Evolutionary conservation across 306 rosid species (phyloP), one percentile per base, ranked within the genome.

Genomic region (Pyrus communis): DNA sequence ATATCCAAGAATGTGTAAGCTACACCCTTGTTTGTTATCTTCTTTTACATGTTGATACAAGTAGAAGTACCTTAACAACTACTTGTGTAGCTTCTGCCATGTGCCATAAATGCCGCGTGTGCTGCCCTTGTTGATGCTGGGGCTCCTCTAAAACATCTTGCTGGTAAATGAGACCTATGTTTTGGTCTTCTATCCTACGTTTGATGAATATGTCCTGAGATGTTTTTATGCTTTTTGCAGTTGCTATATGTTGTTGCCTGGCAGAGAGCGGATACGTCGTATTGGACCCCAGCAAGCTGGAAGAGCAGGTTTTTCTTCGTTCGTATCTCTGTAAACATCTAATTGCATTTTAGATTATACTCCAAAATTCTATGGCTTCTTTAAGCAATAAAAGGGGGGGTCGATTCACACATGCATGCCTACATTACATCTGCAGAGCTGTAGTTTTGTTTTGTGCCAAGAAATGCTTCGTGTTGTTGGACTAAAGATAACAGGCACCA

Each of bases 111-210:
- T 84, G 96, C 97, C 7, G 90, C 97, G 69, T 90, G 98, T 25
- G 96, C 97, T 80, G 96, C 98, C 28, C 88, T 92, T 69, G 93
- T 95, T 12, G 97, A 92, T 84, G 96, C 96, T 7, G 97, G 97
- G 86, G 88, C 92, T 78, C 97, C 98, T 72, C 84, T 95, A 23
- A 92, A 84, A 73, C 96, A 95, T 87, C 97, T 95, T 80, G 95
- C 97, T 71, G 97, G 98, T 95, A 92, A 82, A 77, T 28, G 59
- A 76, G 58, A 76, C 68, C 75, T 61, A 58, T 58, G 74, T 25
- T 65, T 71, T 76, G 81, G n/a, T 49, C 18, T 62, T 38, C 58
- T 62, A 63, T 54, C 43, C 79, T 70, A 70, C 49, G 14, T 68
- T 75, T 80, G 70, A 54, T 79, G 73, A 27, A 57, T 57, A 59